Evolutionary conservation across 2,329 filamentous ascomycete genomes (phyloP), one percentile per base, ranked within the genome.

Genomic region (Fusarium oligoseptatum): DNA sequence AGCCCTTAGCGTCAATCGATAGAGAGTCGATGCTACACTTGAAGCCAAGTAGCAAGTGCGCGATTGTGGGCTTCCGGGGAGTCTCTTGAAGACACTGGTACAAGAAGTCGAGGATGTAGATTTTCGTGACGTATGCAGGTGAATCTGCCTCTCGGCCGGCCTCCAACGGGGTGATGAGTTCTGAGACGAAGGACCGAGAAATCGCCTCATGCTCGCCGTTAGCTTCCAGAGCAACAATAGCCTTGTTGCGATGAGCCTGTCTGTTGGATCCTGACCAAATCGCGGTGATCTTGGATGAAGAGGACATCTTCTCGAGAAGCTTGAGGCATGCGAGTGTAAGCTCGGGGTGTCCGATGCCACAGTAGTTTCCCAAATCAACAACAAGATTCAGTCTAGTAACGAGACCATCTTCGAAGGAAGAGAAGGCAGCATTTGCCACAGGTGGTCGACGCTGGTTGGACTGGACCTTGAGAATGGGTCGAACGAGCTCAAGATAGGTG

Each of bases 371-470:
- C 27, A 99, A 86, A 75, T 97, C 92, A 4, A 95, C 92, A 45
- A 98, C 90, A 8, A 98, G 85, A 48, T 89, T 87, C 32, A 99
- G 85, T 77, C 97, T 93, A 67, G 92, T 95, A 43, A 98, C 87
- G 22, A 99, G 87, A 9, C 94, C 95, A 79, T 99, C 97, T 80
- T 98, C 96, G 78, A 99, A 96, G 1, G 93, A 95, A n/a, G 93
- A 88, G 75, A 96, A 93, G 1, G 94, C 92, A 7, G 93, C 90
- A 60, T 85, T 84, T 1, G 92, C 89, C 24, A 97, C 92, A 5
- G 89, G 88, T 10, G 87, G 84, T 32, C 89, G 87, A 60, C 90
- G 88, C 57, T 88, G 85, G 32, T 87, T 88, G 22, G 89, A 85
- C 66, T 94, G 90, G 37, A 88, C 87, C 80, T 93, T 94, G 76